Evolutionary conservation across 169 alveolate genomes (phyloP).

Genomic region (Perkinsus marinus): DNA sequence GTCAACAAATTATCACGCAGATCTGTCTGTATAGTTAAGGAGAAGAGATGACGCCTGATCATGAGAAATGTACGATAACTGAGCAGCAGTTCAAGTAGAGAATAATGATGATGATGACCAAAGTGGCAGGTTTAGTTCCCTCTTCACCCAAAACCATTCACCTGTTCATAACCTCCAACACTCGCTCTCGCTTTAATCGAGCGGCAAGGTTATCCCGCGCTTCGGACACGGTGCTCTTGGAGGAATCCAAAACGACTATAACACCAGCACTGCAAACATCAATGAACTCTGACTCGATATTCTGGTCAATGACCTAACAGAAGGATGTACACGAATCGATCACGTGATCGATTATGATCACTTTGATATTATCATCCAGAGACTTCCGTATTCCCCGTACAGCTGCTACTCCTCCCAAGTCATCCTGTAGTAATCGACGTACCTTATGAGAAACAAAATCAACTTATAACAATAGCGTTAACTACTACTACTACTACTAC

Average conservation of each 20-base stretch:
- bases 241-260: not conserved
- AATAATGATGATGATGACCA: no score
- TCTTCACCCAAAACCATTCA: no score
- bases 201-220: not conserved
- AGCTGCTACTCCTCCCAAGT: not conserved
- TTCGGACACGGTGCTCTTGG: not conserved
- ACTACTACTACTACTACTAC: no score
- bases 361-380: not conserved
- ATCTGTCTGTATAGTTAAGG: not conserved
- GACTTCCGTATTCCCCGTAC: not conserved
- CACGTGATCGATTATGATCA: not conserved
- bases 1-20: not conserved
- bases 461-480: no score
- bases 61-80: no score
- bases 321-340: not conserved
- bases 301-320: not conserved
- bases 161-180: not conserved
- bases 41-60: not conserved
- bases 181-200: not conserved
- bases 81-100: no score
- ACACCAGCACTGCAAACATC: not conserved
- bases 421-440: not conserved
- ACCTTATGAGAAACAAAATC: not conserved
- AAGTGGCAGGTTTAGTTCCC: not conserved
- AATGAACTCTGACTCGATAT: not conserved